phyloP scores from a whole-genome alignment of 1,284 basidiomycete genomes.

The Lignosus rhinocerotis region DNA sequence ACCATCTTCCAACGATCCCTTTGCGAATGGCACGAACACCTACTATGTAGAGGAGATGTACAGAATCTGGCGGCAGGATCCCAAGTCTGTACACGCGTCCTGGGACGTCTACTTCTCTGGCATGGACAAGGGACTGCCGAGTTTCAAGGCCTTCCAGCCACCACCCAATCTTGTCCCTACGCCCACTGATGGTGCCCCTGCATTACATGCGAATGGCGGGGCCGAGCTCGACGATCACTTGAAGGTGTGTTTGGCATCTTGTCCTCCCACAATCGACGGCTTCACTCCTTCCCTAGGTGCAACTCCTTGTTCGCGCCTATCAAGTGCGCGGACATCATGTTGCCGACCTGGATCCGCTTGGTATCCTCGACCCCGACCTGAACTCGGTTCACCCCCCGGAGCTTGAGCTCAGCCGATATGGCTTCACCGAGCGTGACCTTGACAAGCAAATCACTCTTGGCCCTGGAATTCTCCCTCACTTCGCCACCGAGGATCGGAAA shows the following conservation, averaged over 20 bases:
- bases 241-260: constrained; percentile 60
- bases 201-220: constrained; percentile 70
- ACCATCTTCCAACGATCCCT: constrained; percentile 75
- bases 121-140: constrained; percentile 86
- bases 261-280: constrained; percentile 1
- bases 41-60: constrained; percentile 99
- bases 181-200: constrained; percentile 81
- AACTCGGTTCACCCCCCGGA: constrained; percentile 79
- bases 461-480: constrained; percentile 95
- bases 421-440: constrained; percentile 92
- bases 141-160: constrained; percentile 82
- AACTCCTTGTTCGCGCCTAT: constrained; percentile 96
- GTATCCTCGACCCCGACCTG: constrained; percentile 89
- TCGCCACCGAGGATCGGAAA: constrained; percentile 80
- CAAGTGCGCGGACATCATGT: constrained; percentile 98
- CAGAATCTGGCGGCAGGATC: constrained; percentile 87
- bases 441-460: constrained; percentile 94
- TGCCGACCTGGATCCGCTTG: constrained; percentile 94
- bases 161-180: constrained; percentile 74
- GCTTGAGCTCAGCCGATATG: constrained; percentile 90
- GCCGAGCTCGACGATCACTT: constrained; percentile 90
- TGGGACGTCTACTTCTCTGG: constrained; percentile 97
- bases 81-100: constrained; percentile 89
- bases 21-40: constrained; percentile 90
- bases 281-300: constrained; percentile 57